phyloP scores from a whole-genome alignment of 2,329 filamentous ascomycete genomes.

The Colletotrichum noveboracense region DNA sequence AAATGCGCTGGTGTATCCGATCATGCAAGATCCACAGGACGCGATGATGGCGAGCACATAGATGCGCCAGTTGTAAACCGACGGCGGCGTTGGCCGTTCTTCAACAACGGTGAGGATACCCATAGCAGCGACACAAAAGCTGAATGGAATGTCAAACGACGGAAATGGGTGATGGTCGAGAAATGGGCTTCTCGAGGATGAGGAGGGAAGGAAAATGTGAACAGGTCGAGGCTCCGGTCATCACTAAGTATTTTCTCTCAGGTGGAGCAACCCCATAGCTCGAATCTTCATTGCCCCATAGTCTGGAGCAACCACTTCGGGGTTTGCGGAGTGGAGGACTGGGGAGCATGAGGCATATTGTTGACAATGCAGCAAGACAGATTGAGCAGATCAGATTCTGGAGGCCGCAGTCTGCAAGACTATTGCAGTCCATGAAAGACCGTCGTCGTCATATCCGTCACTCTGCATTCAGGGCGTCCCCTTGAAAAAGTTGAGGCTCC shows the following conservation, averaged over 20 bases:
- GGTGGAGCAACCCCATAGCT: not conserved
- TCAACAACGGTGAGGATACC: conserved; percentile 37
- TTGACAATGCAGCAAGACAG: not conserved
- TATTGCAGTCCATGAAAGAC: not conserved
- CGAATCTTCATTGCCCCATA: not conserved
- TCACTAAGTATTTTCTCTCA: not conserved
- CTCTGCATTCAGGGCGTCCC: not conserved
- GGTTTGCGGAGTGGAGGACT: not conserved
- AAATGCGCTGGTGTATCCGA: conserved; percentile 59
- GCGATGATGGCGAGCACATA: conserved; percentile 39
- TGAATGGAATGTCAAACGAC: not conserved
- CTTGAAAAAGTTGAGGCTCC: not conserved
- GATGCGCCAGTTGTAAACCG: conserved; percentile 40
- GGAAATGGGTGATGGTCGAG: not conserved
- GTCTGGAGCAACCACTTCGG: not conserved
- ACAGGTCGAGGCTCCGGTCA: not conserved
- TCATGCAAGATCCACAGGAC: conserved; percentile 45
- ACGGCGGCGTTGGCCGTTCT: conserved; percentile 39
- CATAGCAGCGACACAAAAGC: conserved; percentile 17
- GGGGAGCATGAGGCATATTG: not conserved
- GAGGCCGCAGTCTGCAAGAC: not conserved
- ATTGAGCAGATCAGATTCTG: not conserved
- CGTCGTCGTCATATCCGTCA: not conserved
- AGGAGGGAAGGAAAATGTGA: not conserved
- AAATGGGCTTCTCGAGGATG: not conserved